Conservation (phyloP, 768 basidiomycete species). For the Hysterangium stoloniferum region DNA sequence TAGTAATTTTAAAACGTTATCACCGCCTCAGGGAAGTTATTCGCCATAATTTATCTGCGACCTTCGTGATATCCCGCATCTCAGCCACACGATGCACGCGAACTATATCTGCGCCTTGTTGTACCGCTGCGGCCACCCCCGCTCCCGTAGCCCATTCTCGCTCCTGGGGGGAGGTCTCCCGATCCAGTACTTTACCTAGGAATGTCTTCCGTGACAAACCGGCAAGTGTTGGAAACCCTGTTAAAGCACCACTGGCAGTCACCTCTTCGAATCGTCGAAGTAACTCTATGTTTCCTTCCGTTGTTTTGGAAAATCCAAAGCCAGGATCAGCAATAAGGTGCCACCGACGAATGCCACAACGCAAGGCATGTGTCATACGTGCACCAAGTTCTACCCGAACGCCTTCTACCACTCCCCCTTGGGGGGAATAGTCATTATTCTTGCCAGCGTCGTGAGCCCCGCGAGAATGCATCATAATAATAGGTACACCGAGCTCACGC, state of each 20-base stretch:
- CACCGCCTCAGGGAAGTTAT: no score
- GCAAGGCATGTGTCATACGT: constrained; percentile 57
- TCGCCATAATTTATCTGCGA: constrained; percentile 56
- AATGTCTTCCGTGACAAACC: constrained; percentile 84
- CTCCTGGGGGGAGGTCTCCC: constrained; percentile 54
- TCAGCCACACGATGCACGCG: constrained; percentile 76
- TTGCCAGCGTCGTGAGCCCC: constrained; percentile 57
- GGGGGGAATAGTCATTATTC: constrained; percentile 59
- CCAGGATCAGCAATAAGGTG: constrained; percentile 87
- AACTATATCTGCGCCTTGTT: constrained; percentile 64
- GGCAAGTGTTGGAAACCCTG: constrained; percentile 59
- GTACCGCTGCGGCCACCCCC: constrained; percentile 63
- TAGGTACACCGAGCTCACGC: constrained; percentile 60
- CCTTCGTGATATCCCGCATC: constrained; percentile 64
- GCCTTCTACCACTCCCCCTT: constrained; percentile 50
- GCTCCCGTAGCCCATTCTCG: constrained; percentile 75
- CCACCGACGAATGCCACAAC: constrained; percentile 77
- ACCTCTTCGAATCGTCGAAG: constrained; percentile 43
- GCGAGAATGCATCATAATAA: constrained; percentile 91
- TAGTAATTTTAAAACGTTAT: no score
- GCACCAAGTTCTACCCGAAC: constrained; percentile 65
- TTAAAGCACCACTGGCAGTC: constrained; percentile 30
- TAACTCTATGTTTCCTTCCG: constrained; percentile 64
- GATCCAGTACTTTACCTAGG: constrained; percentile 61
- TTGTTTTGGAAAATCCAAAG: constrained; percentile 86